A percentile compares a stretch with the other conserved stretches of the same genome.
phyloP scores from a whole-genome alignment of 208 protist genomes.

The Sergeia podlipaevii region DNA sequence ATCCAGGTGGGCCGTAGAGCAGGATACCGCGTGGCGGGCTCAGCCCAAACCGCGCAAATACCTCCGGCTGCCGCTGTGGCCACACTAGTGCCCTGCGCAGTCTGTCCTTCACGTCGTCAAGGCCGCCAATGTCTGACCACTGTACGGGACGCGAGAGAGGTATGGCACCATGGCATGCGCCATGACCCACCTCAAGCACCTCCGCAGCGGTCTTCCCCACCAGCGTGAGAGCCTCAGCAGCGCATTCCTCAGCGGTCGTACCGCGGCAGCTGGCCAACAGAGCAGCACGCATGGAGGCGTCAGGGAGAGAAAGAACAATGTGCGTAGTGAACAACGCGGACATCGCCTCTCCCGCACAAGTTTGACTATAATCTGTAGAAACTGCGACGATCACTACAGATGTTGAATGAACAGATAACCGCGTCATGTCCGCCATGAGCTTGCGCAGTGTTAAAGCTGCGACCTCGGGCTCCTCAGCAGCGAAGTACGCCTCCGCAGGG shows the following conservation, averaged over 20 bases:
- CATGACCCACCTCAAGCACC: conserved; percentile 40
- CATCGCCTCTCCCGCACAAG: conserved; percentile 23
- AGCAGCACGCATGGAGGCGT: conserved; percentile 31
- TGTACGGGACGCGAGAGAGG: conserved; percentile 63
- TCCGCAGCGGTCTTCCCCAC: conserved; percentile 50
- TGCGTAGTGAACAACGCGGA: conserved; percentile 36
- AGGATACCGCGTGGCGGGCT: conserved; percentile 91
- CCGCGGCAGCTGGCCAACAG: conserved; percentile 50
- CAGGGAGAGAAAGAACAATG: conserved; percentile 37
- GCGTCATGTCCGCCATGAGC: conserved; percentile 10
- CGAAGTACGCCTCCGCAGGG: conserved; percentile 37
- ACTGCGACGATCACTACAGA: conserved; percentile 53
- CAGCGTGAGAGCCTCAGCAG: conserved; percentile 38
- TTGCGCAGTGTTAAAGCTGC: background rate
- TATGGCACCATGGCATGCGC: conserved; percentile 3
- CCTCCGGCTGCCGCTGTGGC: conserved; percentile 98
- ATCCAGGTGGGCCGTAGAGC: conserved; percentile 95
- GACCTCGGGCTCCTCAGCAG: conserved; percentile 20
- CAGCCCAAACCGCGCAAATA: conserved; percentile 98
- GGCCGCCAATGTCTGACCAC: conserved; percentile 99
- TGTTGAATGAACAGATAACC: conserved; percentile 15
- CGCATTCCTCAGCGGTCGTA: conserved; percentile 17
- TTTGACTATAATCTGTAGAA: conserved; percentile 20
- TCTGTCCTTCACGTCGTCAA: conserved; percentile 97
- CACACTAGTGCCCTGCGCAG: conserved; percentile 98